These are phyloP conservation scores for Phaffomyces opuntiae DNA, from an alignment of 805 yeast species.

Conservation along the genomic window DNA sequence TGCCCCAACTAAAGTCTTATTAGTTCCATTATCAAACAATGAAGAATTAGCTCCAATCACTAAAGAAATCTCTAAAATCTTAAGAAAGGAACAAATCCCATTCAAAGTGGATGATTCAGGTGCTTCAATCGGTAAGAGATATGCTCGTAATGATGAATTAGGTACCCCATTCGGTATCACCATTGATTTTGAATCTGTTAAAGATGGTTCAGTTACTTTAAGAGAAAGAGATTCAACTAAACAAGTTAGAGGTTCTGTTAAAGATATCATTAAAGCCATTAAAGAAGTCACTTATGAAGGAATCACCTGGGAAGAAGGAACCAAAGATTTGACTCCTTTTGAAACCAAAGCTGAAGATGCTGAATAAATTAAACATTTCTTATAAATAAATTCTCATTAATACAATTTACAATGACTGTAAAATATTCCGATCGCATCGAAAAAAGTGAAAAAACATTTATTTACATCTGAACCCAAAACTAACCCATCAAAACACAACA, in stretches of 20 bases:
- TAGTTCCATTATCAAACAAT: constrained; percentile 89
- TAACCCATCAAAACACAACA: no score
- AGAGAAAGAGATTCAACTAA: constrained; percentile 97
- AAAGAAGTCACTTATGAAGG: constrained; percentile 70
- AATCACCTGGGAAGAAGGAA: constrained; percentile 80
- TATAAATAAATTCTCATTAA: no score
- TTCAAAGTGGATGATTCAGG: constrained; percentile 96
- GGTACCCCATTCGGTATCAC: constrained; percentile 99
- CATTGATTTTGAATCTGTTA: constrained; percentile 86
- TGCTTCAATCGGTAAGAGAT: constrained; percentile 96
- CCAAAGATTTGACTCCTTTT: constrained; percentile 62
- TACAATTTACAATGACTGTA: not conserved
- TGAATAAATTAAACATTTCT: constrained; percentile 12
- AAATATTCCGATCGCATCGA: not conserved
- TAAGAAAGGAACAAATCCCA: constrained; percentile 80
- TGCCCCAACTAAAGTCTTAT: constrained; percentile 95
- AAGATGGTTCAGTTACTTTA: constrained; percentile 83
- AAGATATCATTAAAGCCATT: constrained; percentile 67
- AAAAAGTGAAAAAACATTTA: not conserved
- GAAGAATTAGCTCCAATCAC: constrained; percentile 73
- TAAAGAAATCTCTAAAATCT: constrained; percentile 55
- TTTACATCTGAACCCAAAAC: not conserved
- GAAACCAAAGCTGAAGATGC: constrained; percentile 53
- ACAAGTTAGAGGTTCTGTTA: constrained; percentile 89
- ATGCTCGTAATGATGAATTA: constrained; percentile 95